These are phyloP conservation scores for Candida sphagnicola DNA, from an alignment of 805 yeast species.

Conservation along the genomic window DNA sequence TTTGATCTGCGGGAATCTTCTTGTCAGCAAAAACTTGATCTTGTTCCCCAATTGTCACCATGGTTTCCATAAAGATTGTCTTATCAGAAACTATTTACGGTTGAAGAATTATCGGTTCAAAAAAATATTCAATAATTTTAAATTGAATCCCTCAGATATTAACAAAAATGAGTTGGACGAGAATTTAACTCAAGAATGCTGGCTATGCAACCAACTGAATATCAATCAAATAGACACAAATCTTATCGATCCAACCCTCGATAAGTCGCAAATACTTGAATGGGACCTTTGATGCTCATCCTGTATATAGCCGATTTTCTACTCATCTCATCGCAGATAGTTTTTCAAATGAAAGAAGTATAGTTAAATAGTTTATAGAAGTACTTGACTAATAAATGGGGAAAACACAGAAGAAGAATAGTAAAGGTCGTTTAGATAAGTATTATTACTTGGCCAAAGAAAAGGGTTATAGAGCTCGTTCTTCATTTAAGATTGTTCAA, in stretches of 20 bases:
- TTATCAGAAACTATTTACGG: conserved; percentile 55
- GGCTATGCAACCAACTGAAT: conserved; percentile 70
- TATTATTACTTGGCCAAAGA: conserved; percentile 96
- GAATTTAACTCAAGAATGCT: conserved; percentile 60
- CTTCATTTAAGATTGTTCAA: conserved; percentile 92
- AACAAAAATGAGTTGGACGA: conserved; percentile 53
- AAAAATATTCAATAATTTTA: conserved; percentile 55
- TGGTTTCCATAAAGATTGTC: conserved; percentile 84
- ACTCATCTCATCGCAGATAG: conserved; percentile 1
- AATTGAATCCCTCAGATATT: conserved; percentile 34
- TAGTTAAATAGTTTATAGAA: neutral
- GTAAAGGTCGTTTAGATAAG: conserved; percentile 98
- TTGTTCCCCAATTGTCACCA: conserved; percentile 85
- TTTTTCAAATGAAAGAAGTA: neutral
- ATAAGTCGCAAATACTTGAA: conserved; percentile 35
- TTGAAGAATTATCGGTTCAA: conserved; percentile 61
- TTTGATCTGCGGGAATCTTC: conserved; percentile 60
- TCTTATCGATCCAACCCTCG: conserved; percentile 35
- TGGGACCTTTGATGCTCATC: conserved; percentile 47
- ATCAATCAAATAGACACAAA: conserved; percentile 68
- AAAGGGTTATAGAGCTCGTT: conserved; percentile 98
- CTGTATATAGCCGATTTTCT: neutral
- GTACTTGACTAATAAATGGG: conserved; percentile 53
- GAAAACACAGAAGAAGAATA: conserved; percentile 87
- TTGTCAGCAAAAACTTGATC: conserved; percentile 69